Base-by-base conservation (phyloP, 495 filamentous ascomycete species). In the Clavariopsis aquatica region DNA sequence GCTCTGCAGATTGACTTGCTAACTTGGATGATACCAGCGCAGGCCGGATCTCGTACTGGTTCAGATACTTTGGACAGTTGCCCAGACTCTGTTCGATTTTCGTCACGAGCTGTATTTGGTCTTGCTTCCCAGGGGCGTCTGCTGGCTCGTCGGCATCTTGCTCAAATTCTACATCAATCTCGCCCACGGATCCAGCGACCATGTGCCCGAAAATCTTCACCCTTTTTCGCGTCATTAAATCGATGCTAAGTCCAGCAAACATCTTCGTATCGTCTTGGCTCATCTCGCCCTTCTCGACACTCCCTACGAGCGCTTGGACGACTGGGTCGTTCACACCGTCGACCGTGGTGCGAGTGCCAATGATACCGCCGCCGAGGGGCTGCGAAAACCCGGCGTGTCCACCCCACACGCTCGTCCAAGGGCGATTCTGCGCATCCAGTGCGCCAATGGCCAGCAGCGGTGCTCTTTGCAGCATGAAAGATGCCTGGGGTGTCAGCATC, bases 41-140 rank as follows among this genome's bases (percentile, higher is more conserved):
- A 2, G 84, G 81, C 4, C 78, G 56, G 43, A 92, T 84, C 24
- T 79, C 78, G 71, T 89, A 91, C 63, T 82, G 83, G 75, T 91
- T 93, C 22, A 94, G 65, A 65, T 95, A 93, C 76, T 93, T 95
- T 0, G 91, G 91, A 70, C 90, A 93, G 63, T 92, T 93, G 13
- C 82, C 76, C 31, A 94, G 70, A 72, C 82, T 87, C 68, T 88
- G 87, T 57, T 88, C 81, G 59, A 93, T 83, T 34, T 80, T 78
- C 26, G 91, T 78, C 5, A 83, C 82, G 15, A 93, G 62, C 68
- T 92, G 87, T n/a, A 85, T 75, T 53, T 89, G 79, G 3, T 76
- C 79, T n/a, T 76, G 64, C 24, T 41, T 66, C 47, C 66, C 71
- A 23, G 64, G 68, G 4, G 64, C 67, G n/a, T 62, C 51, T n/a